Evolutionary conservation across 805 yeast genomes (phyloP), one percentile per base, ranked within the genome.

Genomic region (Hanseniaspora mollemarum): DNA sequence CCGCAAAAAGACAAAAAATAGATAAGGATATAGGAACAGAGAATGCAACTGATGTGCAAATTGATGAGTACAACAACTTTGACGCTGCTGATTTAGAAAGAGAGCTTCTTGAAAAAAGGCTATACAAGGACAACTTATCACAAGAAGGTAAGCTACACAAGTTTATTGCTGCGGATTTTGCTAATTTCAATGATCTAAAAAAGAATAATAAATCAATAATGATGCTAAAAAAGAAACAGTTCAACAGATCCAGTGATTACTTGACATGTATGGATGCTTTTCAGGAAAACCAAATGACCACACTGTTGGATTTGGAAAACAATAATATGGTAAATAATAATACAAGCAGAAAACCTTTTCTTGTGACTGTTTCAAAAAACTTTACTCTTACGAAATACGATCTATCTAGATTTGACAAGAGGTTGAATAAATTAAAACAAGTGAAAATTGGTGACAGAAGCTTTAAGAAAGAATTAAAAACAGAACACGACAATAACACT

Each of bases 11-110:
- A 31, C 58, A 55, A 18, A 51, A 43, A 13, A 54, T 51, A 7
- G 56, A 52, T 8, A 52, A 53, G 9, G 53, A 44, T 16, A 10
- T 49, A 16, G 46, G 37, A 5, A 37, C 19, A 4, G 19, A 4
- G 4, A 42, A 42, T n/a, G n/a, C 26, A 10, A n/a, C 35, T 7
- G 28, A 35, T n/a, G 24, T 16, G 6, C 37, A 36, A 9, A 46
- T 61, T 4, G 66, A 60, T 42, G 70, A 66, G 28, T 75, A 70
- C 51, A 63, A 64, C 45, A 78, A 74, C 46, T 88, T 86, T 59
- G 95, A 87, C 69, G 97, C 98, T 9, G 77, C 80, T 57, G 96
- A 92, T 58, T 67, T 90, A 57, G 98, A 90, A 66, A 76, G 81
- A 53, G 97, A 92, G 59, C 81, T 84, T 57, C 73, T 92, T 45